Conservation (phyloP, 257 asterid genomes). For the Solanum lycopersicoides region DNA sequence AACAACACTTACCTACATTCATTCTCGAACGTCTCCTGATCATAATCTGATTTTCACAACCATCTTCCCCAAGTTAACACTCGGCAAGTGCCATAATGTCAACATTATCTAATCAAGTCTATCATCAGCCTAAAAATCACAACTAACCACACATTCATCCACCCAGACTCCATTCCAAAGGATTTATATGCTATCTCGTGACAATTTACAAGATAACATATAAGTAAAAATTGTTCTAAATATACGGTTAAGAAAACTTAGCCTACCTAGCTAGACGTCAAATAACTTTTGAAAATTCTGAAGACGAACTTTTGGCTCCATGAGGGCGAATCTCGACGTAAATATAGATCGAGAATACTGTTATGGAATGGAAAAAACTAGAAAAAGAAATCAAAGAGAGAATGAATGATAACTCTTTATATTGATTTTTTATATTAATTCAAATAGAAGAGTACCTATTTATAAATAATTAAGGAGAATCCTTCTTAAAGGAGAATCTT, state of each 20-base stretch:
- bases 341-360: no score
- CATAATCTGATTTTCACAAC: no score
- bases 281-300: not conserved
- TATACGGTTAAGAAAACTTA: no score
- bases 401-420: no score
- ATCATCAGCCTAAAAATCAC: not conserved
- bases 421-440: no score
- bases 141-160: not conserved
- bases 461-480: no score
- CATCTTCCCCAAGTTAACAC: not conserved
- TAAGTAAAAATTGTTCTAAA: no score
- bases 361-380: no score
- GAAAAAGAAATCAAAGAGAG: no score
- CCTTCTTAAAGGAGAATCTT: no score
- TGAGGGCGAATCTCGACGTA: not conserved
- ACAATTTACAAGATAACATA: not conserved
- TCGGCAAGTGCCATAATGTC: not conserved
- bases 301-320: not conserved
- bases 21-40: not conserved
- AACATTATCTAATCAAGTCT: no score
- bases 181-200: not conserved
- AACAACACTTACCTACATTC: not conserved
- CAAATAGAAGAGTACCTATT: no score
- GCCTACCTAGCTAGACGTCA: not conserved
- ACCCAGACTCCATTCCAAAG: not conserved